These are phyloP conservation scores for Cladophialophora chaetospira DNA, from an alignment of 2,329 filamentous ascomycete species.

Conservation along the genomic window DNA sequence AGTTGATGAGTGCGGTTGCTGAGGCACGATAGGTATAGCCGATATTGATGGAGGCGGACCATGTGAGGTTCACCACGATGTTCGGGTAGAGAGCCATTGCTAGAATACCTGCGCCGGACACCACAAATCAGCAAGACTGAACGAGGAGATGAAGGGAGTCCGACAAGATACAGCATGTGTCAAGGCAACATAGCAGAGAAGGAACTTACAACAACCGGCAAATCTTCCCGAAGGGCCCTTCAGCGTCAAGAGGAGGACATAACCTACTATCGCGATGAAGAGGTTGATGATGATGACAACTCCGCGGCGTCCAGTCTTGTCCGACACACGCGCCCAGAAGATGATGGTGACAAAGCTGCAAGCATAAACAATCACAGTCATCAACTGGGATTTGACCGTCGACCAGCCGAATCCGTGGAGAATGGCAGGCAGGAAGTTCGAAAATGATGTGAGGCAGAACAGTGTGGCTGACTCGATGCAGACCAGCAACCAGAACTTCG, in stretches of 20 bases:
- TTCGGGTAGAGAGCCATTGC: conserved; percentile 17
- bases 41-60: conserved; percentile 23
- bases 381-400: conserved; percentile 20
- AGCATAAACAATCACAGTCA: conserved; percentile 26
- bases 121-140: not conserved
- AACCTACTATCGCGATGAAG: conserved; percentile 2
- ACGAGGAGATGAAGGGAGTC: not conserved
- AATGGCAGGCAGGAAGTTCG: conserved; percentile 25
- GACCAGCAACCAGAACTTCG: conserved; percentile 25
- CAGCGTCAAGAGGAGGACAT: conserved; percentile 16
- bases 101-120: not conserved
- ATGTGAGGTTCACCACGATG: conserved; percentile 20
- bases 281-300: conserved; percentile 10
- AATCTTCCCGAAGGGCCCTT: conserved; percentile 15
- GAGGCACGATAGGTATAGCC: conserved; percentile 24
- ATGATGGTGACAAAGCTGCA: conserved; percentile 22
- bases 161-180: too few species aligned
- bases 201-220: conserved; percentile 10
- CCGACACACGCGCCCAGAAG: conserved; percentile 16
- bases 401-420: conserved; percentile 21
- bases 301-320: conserved; percentile 12
- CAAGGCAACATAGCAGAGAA: too few species aligned
- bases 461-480: conserved; percentile 14
- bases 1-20: conserved; percentile 23
- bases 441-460: conserved; percentile 17